Base-by-base conservation (phyloP, 179 eudicot genomes). In the Camellia oleifera region DNA sequence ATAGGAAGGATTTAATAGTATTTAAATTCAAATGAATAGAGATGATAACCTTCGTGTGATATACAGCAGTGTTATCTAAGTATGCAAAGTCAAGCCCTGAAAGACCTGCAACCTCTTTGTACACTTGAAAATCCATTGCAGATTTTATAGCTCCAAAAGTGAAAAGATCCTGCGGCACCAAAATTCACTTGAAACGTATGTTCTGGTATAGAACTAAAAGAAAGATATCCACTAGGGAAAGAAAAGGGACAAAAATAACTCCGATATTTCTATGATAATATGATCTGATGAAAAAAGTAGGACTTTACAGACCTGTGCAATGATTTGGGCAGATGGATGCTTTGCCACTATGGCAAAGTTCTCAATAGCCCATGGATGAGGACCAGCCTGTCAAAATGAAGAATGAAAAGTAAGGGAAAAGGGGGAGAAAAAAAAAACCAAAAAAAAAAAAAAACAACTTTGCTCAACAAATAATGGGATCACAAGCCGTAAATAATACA, bases 81-180 rank as follows among this genome's bases (percentile, higher is more conserved):
- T 79, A 96, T 73, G 97, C 99, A 83, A 96, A 94, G 90, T 96
- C 99, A 69, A 96, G 92, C n/a, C 98, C 98, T 45, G 99, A 96
- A 85, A 96, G 97, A 86, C 98, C 97, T 57, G 90, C 97, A 82
- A 86, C 86, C 78, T 96, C 99, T 85, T 86, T 84, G 89, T 96
- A 96, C 72, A 96, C 88, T 91, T 92, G 98, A 83, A 96, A 96
- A 84, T 96, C 98, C 53, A 98, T 96, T n/a, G 97, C 95, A 72
- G 97, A 96, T 78, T 92, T 94, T 83, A 92, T 94, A 63, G 85
- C 83, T 79, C 97, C 99, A 58, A 95, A 92, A 80, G 89, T 74
- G 84, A 92, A 96, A 56, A 96, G 77, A 90, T 96, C 99, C 98
- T 95, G 94, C 89, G 87, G 73, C 81, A 87, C 83, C 82, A 81